Percentiles rank a stretch among this genome's conserved stretches.
Conservation (phyloP, 2,329 filamentous ascomycete species). For the Xylaria sp. region DNA sequence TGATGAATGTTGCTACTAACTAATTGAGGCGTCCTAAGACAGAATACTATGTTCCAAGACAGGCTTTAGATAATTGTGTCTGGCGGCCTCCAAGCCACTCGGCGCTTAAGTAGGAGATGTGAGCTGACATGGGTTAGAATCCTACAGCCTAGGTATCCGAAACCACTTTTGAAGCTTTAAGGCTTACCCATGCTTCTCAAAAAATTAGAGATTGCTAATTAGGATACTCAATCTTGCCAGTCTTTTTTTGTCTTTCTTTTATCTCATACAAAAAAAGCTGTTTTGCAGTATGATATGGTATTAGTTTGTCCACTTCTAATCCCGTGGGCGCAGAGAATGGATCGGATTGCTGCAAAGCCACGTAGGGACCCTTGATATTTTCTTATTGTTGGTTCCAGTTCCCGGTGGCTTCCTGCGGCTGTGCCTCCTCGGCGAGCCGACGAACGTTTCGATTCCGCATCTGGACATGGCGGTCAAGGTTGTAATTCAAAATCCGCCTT, state of each 20-base stretch:
- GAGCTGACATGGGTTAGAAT: background rate
- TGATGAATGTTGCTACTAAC: background rate
- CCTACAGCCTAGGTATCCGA: too few species aligned
- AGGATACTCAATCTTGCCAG: background rate
- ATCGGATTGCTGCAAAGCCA: background rate
- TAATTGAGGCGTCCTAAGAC: background rate
- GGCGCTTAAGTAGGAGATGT: background rate
- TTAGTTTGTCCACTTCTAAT: conserved; percentile 1
- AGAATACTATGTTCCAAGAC: background rate
- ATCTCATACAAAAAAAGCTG: too few species aligned
- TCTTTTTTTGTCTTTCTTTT: too few species aligned
- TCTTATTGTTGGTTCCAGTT: conserved; percentile 17
- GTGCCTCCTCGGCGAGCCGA: background rate
- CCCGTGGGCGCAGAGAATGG: background rate
- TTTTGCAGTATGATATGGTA: background rate
- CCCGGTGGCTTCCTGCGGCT: conserved; percentile 7
- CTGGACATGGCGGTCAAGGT: background rate
- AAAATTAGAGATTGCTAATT: background rate
- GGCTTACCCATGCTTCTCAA: background rate
- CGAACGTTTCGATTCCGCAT: background rate
- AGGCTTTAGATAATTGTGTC: background rate
- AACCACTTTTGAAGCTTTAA: background rate
- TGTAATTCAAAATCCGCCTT: background rate
- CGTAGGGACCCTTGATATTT: background rate
- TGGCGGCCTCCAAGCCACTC: background rate